Evolutionary conservation across 495 filamentous ascomycete species (phyloP), one percentile per base, ranked within the genome.

Genomic region (Tetracladium marchalianum): DNA sequence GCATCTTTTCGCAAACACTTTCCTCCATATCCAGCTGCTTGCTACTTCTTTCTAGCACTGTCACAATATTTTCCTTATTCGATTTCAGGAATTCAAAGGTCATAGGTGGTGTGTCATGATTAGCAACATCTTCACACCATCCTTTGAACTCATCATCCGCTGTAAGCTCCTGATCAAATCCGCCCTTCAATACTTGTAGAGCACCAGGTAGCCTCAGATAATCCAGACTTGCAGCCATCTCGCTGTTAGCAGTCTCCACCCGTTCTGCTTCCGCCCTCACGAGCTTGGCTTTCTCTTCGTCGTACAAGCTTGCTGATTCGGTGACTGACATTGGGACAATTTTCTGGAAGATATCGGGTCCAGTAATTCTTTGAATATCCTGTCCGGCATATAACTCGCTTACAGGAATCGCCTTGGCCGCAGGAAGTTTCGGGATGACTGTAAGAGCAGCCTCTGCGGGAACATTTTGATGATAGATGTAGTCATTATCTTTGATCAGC

Each of bases 1-100:
- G 78, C 92, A 98, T 98, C 70, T 95, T 96, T 65, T 98, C 92
- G 62, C 92, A 98, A 5, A 97, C 89, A 45, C 85, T 92, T 67
- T 96, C 93, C 62, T 98, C 92, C 77, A 90, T 81, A 54, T 97
- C 92, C 9, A 98, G 60, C 55, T 90, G 84, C 56, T 92, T 94
- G 35, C 77, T 82, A 57, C 85, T 86, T 47, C 73, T 73, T 51
- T 94, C 88, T 44, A 98, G 62, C 8, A 81, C 71, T 2, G 74
- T 64, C 8, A 81, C 57, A 8, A 95, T 83, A 22, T 74, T 71
- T 33, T 81, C 71, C 62, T 92, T 96, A 46, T 89, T 81, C 32
- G 78, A 69, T 50, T 84, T 80, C 32, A 97, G 64, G 18, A 77
- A 70, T 19, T 90, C 85, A 59, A 98, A 87, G 9, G 85, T 85